Conservation (phyloP, 2,329 filamentous ascomycete species). For the Sporothrix humicola region DNA sequence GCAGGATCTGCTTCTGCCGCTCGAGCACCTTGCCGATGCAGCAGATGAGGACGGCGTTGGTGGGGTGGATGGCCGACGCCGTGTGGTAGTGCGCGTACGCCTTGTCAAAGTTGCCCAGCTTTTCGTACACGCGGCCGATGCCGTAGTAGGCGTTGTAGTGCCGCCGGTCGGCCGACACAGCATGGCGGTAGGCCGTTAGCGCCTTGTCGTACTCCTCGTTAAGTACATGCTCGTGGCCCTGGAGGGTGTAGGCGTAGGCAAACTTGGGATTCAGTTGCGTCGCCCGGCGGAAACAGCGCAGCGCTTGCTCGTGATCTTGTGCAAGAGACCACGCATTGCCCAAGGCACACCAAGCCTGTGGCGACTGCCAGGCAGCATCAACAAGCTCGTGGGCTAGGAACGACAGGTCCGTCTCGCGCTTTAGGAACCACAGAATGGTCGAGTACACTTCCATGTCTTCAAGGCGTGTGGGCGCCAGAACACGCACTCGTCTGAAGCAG, state of each 20-base stretch:
- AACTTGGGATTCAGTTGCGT: conserved; percentile 90
- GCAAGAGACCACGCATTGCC: conserved; percentile 94
- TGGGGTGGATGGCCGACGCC: conserved; percentile 87
- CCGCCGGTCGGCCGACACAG: conserved; percentile 81
- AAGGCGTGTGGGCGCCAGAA: conserved; percentile 78
- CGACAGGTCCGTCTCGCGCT: conserved; percentile 87
- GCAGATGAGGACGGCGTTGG: conserved; percentile 89
- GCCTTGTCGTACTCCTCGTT: conserved; percentile 99
- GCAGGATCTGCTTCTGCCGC: conserved; percentile 80
- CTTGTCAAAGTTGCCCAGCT: conserved; percentile 87
- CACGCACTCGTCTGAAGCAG: conserved; percentile 79
- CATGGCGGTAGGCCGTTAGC: conserved; percentile 81
- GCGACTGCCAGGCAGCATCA: conserved; percentile 84
- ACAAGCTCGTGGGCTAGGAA: conserved; percentile 90
- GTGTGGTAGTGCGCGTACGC: conserved; percentile 90
- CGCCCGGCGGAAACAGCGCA: conserved; percentile 92
- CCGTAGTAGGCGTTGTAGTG: conserved; percentile 99
- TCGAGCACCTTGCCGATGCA: conserved; percentile 91
- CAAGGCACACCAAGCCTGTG: conserved; percentile 93
- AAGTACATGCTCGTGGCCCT: conserved; percentile 92
- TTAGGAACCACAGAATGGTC: conserved; percentile 97
- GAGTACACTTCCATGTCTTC: conserved; percentile 99
- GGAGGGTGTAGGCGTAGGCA: conserved; percentile 92
- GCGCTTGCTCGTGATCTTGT: conserved; percentile 90
- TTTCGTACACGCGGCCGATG: conserved; percentile 80